These are phyloP conservation scores for Theileria equi DNA, from an alignment of 169 alveolate genomes.

Conservation along the genomic window DNA sequence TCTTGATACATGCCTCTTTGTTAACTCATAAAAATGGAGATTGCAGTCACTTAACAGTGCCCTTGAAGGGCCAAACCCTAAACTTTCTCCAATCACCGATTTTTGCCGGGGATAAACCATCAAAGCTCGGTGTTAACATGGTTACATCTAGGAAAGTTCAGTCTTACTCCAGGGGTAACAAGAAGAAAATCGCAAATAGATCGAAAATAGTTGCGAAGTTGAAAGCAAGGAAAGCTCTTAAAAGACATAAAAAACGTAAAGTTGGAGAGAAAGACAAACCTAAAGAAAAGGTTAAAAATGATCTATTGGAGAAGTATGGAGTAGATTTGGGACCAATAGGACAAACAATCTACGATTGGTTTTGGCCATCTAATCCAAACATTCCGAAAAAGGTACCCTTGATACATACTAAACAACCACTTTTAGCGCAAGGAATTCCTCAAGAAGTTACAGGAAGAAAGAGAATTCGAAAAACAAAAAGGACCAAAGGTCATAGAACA, in stretches of 20 bases:
- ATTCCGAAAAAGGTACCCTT: constrained; percentile 8
- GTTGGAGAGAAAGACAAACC: neutral
- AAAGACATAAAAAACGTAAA: neutral
- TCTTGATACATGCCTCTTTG: no score
- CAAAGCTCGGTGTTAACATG: constrained; percentile 8
- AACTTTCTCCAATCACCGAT: no score
- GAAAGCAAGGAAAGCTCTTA: neutral
- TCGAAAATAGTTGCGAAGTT: constrained; percentile 1
- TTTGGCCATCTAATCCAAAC: constrained; percentile 33
- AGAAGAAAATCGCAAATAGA: constrained; percentile 3
- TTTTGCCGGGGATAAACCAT: neutral
- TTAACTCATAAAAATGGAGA: no score
- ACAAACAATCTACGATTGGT: constrained; percentile 53
- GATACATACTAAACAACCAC: neutral
- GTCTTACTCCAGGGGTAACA: constrained; percentile 13
- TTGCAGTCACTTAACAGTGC: no score
- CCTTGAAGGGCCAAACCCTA: no score
- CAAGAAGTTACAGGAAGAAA: neutral
- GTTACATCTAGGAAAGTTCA: constrained; percentile 36
- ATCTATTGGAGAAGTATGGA: constrained; percentile 42
- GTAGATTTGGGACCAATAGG: constrained; percentile 50
- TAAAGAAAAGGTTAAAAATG: neutral
- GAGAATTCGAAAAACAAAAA: constrained; percentile 10
- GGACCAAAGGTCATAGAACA: neutral
- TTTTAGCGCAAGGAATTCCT: constrained; percentile 6